Evolutionary conservation across 2,329 filamentous ascomycete genomes (phyloP).

Genomic region (Lecanoromycetidae sp.): DNA sequence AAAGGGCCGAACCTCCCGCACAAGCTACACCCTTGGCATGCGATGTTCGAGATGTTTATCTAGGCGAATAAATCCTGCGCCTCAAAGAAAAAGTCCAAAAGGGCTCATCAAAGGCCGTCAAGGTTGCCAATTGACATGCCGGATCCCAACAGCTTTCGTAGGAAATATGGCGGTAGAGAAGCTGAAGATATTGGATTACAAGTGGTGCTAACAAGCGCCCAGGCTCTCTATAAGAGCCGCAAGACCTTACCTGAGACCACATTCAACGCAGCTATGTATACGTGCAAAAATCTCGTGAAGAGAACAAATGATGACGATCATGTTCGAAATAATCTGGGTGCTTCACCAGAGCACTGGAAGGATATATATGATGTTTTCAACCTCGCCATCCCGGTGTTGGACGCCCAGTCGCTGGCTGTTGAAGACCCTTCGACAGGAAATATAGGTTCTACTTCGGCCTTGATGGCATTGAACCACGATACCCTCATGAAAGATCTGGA

Average conservation of each 20-base stretch:
- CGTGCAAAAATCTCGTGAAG: slow-evolving; percentile 48
- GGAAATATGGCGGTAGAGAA: slow-evolving; percentile 8
- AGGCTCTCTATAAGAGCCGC: slow-evolving; percentile 48
- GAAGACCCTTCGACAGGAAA: slow-evolving; percentile 45
- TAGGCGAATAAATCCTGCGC: no score
- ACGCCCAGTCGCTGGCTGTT: slow-evolving; percentile 49
- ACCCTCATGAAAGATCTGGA: slow-evolving; percentile 50
- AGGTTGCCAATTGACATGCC: background rate
- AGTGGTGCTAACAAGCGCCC: slow-evolving; percentile 35
- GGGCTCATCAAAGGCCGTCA: no score
- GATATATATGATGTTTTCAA: slow-evolving; percentile 46
- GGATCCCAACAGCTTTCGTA: background rate
- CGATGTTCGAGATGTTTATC: no score
- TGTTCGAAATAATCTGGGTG: slow-evolving; percentile 38
- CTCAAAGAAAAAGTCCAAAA: no score
- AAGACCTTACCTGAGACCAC: slow-evolving; percentile 48
- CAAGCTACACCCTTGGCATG: no score
- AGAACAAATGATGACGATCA: slow-evolving; percentile 45
- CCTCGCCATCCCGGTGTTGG: slow-evolving; percentile 48
- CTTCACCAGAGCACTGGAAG: slow-evolving; percentile 46
- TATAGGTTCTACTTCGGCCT: slow-evolving; percentile 45
- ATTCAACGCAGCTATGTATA: slow-evolving; percentile 45
- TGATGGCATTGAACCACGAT: slow-evolving; percentile 49
- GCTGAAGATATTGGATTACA: slow-evolving; percentile 37
- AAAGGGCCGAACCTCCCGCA: no score